Percentiles rank a stretch among this genome's conserved stretches.
These are phyloP conservation scores for Chlamydomonas schloesseri DNA, from an alignment of 139 green algal genomes.

Conservation along the genomic window DNA sequence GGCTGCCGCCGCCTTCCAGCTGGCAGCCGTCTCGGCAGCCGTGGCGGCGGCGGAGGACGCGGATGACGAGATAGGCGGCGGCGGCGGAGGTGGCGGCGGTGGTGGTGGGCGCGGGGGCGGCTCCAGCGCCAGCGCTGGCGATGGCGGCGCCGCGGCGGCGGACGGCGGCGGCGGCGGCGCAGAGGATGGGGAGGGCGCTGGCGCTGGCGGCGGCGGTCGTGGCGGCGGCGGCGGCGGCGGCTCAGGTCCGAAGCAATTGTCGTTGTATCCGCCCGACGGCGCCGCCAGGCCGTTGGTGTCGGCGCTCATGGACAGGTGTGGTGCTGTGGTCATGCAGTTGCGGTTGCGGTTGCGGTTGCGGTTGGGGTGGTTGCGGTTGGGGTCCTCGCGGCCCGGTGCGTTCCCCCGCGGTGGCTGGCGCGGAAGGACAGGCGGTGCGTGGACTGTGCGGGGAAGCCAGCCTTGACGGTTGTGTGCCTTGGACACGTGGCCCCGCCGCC, in stretches of 20 bases:
- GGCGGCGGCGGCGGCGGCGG: background rate
- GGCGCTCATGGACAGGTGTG: slow-evolving; percentile 26
- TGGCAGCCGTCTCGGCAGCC: slow-evolving; percentile 15
- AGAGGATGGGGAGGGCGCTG: background rate
- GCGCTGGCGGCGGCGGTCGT: background rate
- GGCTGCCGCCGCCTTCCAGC: slow-evolving; percentile 24
- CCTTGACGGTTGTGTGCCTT: no score
- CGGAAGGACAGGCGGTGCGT: no score
- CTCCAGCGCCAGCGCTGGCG: no score
- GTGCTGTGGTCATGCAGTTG: no score
- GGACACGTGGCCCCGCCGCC: no score
- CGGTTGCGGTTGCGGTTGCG: background rate
- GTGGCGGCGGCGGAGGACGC: slow-evolving; percentile 14
- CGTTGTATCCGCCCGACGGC: slow-evolving; percentile 9
- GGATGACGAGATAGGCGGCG: background rate
- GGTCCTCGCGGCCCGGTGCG: no score
- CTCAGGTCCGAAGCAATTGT: background rate
- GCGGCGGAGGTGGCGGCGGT: background rate
- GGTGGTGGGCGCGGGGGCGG: background rate
- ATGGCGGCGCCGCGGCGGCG: background rate
- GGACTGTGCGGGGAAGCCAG: no score
- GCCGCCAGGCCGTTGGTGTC: slow-evolving; percentile 16
- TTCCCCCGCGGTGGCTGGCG: no score
- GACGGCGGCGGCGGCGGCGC: background rate
- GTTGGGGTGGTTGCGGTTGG: background rate